phyloP scores from a whole-genome alignment of 257 asterid genomes.

The Penstemon eatonii region DNA sequence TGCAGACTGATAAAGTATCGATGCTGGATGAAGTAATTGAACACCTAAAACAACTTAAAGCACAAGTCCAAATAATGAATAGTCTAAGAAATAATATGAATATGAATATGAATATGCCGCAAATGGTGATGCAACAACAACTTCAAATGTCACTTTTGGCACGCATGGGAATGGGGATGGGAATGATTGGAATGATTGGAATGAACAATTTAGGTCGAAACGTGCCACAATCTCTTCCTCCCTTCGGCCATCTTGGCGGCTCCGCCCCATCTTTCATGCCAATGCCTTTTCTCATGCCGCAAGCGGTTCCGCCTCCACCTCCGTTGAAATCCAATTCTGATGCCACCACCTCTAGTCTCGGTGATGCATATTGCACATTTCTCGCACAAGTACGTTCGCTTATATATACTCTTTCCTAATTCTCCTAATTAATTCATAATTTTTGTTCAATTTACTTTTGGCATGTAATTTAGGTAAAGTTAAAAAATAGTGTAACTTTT shows the following conservation, averaged over 20 bases:
- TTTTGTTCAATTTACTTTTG: not conserved
- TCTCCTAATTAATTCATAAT: no score
- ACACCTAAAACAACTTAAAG: constrained; percentile 62
- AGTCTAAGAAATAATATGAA: constrained; percentile 37
- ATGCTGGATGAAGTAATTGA: constrained; percentile 76
- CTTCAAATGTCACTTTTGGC: constrained; percentile 66
- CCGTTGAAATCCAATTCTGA: constrained; percentile 32
- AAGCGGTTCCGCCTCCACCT: constrained; percentile 16
- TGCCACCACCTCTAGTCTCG: constrained; percentile 30
- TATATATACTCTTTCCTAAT: not conserved
- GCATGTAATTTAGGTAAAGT: not conserved
- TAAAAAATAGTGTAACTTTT: not conserved
- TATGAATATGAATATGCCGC: constrained; percentile 51
- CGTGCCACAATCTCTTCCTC: constrained; percentile 31
- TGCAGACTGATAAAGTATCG: constrained; percentile 77
- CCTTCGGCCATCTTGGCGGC: constrained; percentile 28
- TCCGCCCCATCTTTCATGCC: constrained; percentile 38
- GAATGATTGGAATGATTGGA: constrained; percentile 28
- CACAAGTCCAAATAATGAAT: constrained; percentile 65
- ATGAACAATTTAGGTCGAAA: constrained; percentile 38
- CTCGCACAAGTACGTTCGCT: constrained; percentile 53
- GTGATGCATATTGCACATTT: constrained; percentile 43
- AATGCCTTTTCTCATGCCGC: constrained; percentile 38
- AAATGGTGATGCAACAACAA: constrained; percentile 55
- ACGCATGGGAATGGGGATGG: constrained; percentile 52